Base-by-base conservation (phyloP, 192 early-diverging fungal species). In the Coemansia sp. region DNA sequence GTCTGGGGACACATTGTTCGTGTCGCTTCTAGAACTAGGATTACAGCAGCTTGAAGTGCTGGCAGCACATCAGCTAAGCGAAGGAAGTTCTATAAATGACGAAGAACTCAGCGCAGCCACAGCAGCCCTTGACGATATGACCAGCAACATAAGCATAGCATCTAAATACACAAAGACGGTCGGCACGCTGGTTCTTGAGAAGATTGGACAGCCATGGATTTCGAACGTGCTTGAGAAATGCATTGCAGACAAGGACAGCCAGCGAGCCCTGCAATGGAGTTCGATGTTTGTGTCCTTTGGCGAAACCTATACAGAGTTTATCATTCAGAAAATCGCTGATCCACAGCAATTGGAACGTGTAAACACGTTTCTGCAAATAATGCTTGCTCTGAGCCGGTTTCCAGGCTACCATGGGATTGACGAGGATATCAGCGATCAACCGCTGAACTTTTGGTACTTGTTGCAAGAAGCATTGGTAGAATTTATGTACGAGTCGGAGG, bases 391-490 rank as follows among this genome's bases (percentile, higher is more conserved):
- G 66, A 88, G 87, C 13, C 85, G 85, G 61, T 92, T 87, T 63
- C 87, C 89, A 5, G 92, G 92, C 4, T 84, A 88, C 57, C 87
- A 84, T 46, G 90, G 86, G 5, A 76, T 85, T 36, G 88, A 90
- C 61, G 88, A 93, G 69, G 87, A 86, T 36, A 74, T 90, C 64
- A 88, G 87, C 58, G 90, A 90, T 47, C 77, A 88, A 47, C 83
- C 91, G 6, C 85, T 92, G 16, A 86, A 88, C 61, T 88, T 91
- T 63, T 93, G 91, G 91, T 90, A 85, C 41, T 66, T 87, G 51
- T 68, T 91, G 11, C 90, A 93, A 68, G 91, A 93, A 57, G 78
- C 89, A 1, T 61, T 91, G 42, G 80, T 76, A 32, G 91, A 92
- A 52, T 67, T 69, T 41, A 72, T 71, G 58, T 42, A 26, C 12